Conservation (phyloP, 345 rosid species). For the Syzygium oleosum region DNA sequence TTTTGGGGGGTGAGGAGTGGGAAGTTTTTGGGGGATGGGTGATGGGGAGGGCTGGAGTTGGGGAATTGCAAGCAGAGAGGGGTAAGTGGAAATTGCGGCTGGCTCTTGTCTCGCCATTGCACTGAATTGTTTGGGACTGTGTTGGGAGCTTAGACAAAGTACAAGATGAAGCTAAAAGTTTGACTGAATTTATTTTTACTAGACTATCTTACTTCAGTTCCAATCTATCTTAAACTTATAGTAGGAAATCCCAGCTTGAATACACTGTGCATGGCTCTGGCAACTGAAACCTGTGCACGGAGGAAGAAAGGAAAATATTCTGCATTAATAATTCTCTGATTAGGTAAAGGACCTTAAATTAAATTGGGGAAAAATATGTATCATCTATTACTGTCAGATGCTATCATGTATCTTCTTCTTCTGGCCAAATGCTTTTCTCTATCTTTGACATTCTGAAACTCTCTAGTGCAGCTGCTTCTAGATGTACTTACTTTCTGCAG, state of each 20-base stretch:
- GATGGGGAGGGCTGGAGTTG: background rate
- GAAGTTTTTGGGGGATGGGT: background rate
- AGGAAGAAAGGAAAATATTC: background rate
- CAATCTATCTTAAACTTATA: background rate
- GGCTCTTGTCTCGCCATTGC: background rate
- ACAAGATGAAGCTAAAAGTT: background rate
- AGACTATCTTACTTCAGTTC: background rate
- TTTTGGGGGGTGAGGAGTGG: background rate
- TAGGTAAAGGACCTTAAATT: background rate
- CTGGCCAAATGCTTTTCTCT: background rate
- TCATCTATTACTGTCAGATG: background rate
- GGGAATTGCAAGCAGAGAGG: background rate
- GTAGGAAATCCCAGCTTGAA: background rate
- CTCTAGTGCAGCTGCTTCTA: slow-evolving; percentile 65
- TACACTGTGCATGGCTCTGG: background rate
- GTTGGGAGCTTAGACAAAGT: background rate
- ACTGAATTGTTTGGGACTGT: background rate
- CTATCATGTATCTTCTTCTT: background rate
- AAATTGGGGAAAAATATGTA: background rate
- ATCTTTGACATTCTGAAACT: slow-evolving; percentile 4
- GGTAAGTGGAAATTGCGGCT: background rate
- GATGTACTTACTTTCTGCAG: slow-evolving; percentile 54
- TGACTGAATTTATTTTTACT: background rate
- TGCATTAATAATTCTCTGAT: background rate
- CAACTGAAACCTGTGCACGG: background rate